Percentiles rank a stretch among this genome's conserved stretches.
Conservation (phyloP, 2,329 filamentous ascomycete genomes). For the Aspergillus hiratsukae region DNA sequence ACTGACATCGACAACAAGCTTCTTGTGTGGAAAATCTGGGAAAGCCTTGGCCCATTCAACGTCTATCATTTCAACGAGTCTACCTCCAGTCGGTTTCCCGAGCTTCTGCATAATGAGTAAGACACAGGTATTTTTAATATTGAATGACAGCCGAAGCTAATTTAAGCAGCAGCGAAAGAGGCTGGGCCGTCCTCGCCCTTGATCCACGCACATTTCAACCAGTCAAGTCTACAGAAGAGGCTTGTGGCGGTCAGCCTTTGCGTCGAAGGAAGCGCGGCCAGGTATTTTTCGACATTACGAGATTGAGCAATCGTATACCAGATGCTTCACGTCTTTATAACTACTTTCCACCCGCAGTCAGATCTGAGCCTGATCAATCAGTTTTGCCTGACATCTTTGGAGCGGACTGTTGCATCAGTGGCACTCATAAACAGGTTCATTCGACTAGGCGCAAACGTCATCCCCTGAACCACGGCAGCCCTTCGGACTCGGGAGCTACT, state of each 20-base stretch:
- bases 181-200: slow-evolving; percentile 45
- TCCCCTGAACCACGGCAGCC: neutral
- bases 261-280: slow-evolving; percentile 13
- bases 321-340: slow-evolving; percentile 27
- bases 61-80: slow-evolving; percentile 28
- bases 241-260: slow-evolving; percentile 36
- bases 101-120: slow-evolving; percentile 25
- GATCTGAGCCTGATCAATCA: slow-evolving; percentile 16
- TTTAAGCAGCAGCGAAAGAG: slow-evolving; percentile 24
- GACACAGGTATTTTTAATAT: neutral
- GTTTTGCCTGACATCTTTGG: slow-evolving; percentile 27
- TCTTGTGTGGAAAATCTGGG: slow-evolving; percentile 49
- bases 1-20: slow-evolving; percentile 52
- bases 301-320: slow-evolving; percentile 20
- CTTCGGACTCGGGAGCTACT: neutral
- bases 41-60: slow-evolving; percentile 25
- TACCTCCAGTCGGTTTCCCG: slow-evolving; percentile 16
- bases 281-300: slow-evolving; percentile 28
- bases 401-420: slow-evolving; percentile 18
- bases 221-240: slow-evolving; percentile 31
- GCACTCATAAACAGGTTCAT: neutral
- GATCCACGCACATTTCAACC: slow-evolving; percentile 41
- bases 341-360: slow-evolving; percentile 20
- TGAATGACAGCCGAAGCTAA: neutral
- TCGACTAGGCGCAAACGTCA: neutral